Conservation (phyloP, 345 rosid genomes). For the Cardamine resedifolia region DNA sequence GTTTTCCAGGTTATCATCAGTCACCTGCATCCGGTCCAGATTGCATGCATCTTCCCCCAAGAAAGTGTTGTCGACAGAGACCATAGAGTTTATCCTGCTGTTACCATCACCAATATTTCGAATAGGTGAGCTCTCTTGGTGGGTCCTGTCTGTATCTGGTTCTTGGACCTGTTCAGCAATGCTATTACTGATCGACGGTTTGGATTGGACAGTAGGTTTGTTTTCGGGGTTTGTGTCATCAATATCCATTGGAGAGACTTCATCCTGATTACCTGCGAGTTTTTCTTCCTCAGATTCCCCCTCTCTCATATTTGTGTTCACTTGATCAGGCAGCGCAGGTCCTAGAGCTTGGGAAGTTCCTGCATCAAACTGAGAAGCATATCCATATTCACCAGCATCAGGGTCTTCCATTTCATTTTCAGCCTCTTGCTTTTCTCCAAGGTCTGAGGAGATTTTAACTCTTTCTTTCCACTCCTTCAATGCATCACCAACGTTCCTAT, state of each 20-base stretch:
- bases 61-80: slow-evolving; percentile 53
- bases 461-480: slow-evolving; percentile 93
- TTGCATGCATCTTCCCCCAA: slow-evolving; percentile 44
- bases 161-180: slow-evolving; percentile 44
- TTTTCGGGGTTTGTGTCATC: slow-evolving; percentile 52
- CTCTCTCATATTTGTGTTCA: slow-evolving; percentile 48
- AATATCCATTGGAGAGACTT: slow-evolving; percentile 59
- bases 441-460: slow-evolving; percentile 67
- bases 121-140: slow-evolving; percentile 38
- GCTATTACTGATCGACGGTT: slow-evolving; percentile 41
- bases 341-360: slow-evolving; percentile 90
- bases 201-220: slow-evolving; percentile 38
- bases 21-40: slow-evolving; percentile 48
- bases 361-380: slow-evolving; percentile 62
- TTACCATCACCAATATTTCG: slow-evolving; percentile 37
- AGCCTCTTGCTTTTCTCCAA: slow-evolving; percentile 50
- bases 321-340: slow-evolving; percentile 85
- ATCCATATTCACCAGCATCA: slow-evolving; percentile 76
- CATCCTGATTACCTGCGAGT: slow-evolving; percentile 43
- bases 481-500: slow-evolving; percentile 82
- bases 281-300: slow-evolving; percentile 52
- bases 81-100: slow-evolving; percentile 49
- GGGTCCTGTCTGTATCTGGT: slow-evolving; percentile 42
- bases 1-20: slow-evolving; percentile 44
- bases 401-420: slow-evolving; percentile 65